Conservation (phyloP, 176 grass and related monocot species). For the bread wheat (Triticum aestivum) region DNA sequence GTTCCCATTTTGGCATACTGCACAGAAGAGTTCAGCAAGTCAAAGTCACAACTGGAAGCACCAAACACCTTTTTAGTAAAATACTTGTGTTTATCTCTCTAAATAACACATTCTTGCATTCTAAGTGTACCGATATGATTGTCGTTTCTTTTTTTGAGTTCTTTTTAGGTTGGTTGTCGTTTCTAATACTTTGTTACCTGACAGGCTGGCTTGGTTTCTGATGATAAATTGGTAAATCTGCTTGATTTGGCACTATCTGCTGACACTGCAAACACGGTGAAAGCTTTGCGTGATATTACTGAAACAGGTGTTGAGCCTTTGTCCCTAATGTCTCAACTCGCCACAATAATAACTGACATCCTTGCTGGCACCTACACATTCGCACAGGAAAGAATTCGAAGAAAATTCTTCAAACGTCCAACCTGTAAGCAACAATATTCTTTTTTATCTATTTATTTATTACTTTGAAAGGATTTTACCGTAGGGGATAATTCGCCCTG, state of each 20-base stretch:
- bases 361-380: slow-evolving; percentile 81
- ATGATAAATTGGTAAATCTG: slow-evolving; percentile 90
- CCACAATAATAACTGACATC: slow-evolving; percentile 91
- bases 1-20: not conserved
- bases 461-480: slow-evolving; percentile 13
- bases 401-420: slow-evolving; percentile 87
- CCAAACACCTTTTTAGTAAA: not conserved
- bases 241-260: slow-evolving; percentile 97
- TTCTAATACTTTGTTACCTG: not conserved
- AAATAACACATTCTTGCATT: slow-evolving; percentile 16
- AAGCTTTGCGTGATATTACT: slow-evolving; percentile 78
- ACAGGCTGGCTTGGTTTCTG: slow-evolving; percentile 94
- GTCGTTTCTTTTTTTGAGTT: not conserved
- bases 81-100: not conserved
- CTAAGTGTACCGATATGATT: not conserved
- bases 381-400: slow-evolving; percentile 47
- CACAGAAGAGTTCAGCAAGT: not conserved
- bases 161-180: not conserved
- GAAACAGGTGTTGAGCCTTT: slow-evolving; percentile 92
- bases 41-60: not conserved
- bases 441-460: slow-evolving; percentile 1
- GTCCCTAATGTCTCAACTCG: slow-evolving; percentile 94
- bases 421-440: slow-evolving; percentile 56
- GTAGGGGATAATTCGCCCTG: not conserved
- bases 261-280: slow-evolving; percentile 93